phyloP scores from a whole-genome alignment of 2,329 filamentous ascomycete species.

The Coleophoma crateriformis region DNA sequence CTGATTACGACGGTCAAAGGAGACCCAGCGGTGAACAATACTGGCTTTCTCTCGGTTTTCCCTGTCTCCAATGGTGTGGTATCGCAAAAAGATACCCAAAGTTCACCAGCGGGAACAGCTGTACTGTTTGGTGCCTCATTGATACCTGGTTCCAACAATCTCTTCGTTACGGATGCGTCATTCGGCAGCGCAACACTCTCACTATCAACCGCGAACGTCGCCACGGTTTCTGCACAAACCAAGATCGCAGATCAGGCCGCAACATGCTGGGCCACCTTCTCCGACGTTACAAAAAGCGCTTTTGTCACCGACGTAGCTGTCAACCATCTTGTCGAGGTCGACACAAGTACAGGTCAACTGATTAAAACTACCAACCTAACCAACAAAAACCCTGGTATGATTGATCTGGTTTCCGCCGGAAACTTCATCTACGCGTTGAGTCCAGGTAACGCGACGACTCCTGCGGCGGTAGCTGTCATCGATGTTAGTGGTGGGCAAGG shows the following conservation, averaged over 20 bases:
- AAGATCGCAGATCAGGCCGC: conserved; percentile 42
- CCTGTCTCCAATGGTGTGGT: conserved; percentile 27
- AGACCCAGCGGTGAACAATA: conserved; percentile 45
- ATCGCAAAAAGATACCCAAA: conserved; percentile 25
- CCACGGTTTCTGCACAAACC: conserved; percentile 30
- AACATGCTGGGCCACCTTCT: conserved; percentile 36
- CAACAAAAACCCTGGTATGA: conserved; percentile 44
- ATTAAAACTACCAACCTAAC: conserved; percentile 35
- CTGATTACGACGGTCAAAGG: conserved; percentile 57
- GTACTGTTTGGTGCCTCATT: conserved; percentile 48
- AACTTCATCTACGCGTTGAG: conserved; percentile 50
- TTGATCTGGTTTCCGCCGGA: conserved; percentile 47
- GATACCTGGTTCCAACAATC: conserved; percentile 35
- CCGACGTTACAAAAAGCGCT: conserved; percentile 38
- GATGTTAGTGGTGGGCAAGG: conserved; percentile 28
- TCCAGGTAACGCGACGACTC: conserved; percentile 15
- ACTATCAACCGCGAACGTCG: conserved; percentile 28
- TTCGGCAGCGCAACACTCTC: conserved; percentile 48
- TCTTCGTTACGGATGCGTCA: conserved; percentile 50
- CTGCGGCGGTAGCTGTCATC: conserved; percentile 31
- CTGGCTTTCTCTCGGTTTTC: conserved; percentile 50
- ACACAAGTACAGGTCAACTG: conserved; percentile 40
- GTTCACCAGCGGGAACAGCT: conserved; percentile 47
- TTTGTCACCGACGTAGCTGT: conserved; percentile 52
- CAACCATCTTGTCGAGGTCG: conserved; percentile 53